These are phyloP conservation scores for Phoma sp. DNA, from an alignment of 2,329 filamentous ascomycete species.

Conservation along the genomic window DNA sequence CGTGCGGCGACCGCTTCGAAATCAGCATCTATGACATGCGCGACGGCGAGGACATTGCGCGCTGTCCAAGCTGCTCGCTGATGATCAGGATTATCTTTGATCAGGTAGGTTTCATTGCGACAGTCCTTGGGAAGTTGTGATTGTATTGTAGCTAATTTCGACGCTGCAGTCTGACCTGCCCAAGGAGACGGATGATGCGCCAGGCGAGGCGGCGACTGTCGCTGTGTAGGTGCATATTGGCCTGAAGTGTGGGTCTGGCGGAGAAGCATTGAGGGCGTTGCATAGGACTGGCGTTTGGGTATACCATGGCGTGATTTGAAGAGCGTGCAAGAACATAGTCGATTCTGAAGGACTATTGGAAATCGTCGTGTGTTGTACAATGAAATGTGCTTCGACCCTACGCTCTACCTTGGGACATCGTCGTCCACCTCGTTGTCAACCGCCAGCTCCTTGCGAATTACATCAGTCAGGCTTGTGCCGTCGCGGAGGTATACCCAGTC, in stretches of 20 bases:
- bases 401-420: conserved; percentile 35
- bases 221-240: conserved; percentile 25
- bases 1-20: conserved; percentile 96
- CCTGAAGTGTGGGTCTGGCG: neutral
- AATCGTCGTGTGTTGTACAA: conserved; percentile 1
- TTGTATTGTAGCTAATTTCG: neutral
- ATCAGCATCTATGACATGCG: conserved; percentile 83
- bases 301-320: neutral
- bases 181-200: conserved; percentile 32
- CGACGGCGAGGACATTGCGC: conserved; percentile 92
- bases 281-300: conserved; percentile 27
- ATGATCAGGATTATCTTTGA: conserved; percentile 98
- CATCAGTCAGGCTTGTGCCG: conserved; percentile 72
- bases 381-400: neutral
- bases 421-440: conserved; percentile 57
- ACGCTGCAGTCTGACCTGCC: conserved; percentile 40
- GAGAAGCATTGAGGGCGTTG: conserved; percentile 14
- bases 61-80: conserved; percentile 95
- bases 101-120: conserved; percentile 56
- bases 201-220: conserved; percentile 33
- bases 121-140: too few relatives aligned
- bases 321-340: neutral
- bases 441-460: conserved; percentile 78
- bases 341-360: neutral
- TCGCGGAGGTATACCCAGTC: conserved; percentile 91